These are phyloP conservation scores for Eimeria falciformis DNA, from an alignment of 169 alveolate species.

Conservation along the genomic window DNA sequence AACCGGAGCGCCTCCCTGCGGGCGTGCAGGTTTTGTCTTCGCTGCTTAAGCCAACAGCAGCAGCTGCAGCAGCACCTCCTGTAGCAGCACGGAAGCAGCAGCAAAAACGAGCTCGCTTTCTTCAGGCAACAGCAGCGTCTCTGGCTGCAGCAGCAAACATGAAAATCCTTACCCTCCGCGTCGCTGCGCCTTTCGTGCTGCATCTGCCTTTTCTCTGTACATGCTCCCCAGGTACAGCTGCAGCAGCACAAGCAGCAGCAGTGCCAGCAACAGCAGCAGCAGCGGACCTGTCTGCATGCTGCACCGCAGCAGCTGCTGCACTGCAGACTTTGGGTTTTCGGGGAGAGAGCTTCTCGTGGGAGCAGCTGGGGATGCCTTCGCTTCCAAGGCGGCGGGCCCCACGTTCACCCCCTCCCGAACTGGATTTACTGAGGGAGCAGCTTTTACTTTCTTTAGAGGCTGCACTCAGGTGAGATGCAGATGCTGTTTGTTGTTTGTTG, in stretches of 20 bases:
- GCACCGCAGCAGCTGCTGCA: background rate
- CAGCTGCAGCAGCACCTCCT: conserved; percentile 21
- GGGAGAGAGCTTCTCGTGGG: no score
- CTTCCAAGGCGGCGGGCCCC: no score
- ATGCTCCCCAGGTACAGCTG: background rate
- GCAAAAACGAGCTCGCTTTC: no score
- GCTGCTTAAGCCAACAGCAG: background rate
- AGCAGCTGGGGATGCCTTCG: no score
- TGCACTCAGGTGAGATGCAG: no score
- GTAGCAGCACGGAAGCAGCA: conserved; percentile 38
- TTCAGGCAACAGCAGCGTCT: conserved; percentile 5
- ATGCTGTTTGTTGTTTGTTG: no score
- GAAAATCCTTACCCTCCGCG: no score
- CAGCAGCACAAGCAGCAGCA: conserved; percentile 9
- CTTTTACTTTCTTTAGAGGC: no score
- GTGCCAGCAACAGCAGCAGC: conserved; percentile 20
- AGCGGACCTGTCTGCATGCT: background rate
- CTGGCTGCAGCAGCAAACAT: background rate
- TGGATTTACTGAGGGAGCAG: no score
- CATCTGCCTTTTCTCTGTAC: background rate
- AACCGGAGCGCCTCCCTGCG: conserved; percentile 8
- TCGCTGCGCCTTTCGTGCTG: no score
- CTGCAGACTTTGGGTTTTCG: no score
- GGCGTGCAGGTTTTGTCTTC: background rate
- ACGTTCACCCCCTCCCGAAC: no score